These are phyloP conservation scores for Globisporangium paroecandrum DNA, from an alignment of 352 stramenopile species.

Conservation along the genomic window DNA sequence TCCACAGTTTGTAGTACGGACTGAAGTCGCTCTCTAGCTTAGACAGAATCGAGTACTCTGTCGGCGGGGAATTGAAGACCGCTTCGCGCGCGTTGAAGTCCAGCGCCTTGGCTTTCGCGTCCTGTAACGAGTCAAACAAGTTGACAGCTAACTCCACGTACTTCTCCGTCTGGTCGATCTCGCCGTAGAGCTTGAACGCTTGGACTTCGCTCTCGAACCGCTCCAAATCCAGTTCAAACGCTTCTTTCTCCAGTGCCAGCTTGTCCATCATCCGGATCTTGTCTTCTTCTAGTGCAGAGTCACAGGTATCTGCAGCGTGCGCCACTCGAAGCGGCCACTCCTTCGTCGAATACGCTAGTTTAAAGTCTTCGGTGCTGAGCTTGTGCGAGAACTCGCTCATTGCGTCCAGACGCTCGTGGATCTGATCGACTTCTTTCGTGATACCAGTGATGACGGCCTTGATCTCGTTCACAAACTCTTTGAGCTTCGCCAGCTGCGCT, in stretches of 20 bases:
- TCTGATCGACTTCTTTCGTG: conserved; percentile 65
- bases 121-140: conserved; percentile 87
- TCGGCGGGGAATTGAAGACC: conserved; percentile 92
- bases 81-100: conserved; percentile 93
- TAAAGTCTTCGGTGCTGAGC: conserved; percentile 87
- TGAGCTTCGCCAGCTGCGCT: conserved; percentile 85
- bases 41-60: conserved; percentile 86
- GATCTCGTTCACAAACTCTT: conserved; percentile 85
- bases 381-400: conserved; percentile 84
- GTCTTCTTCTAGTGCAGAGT: conserved; percentile 88
- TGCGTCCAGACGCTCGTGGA: conserved; percentile 70
- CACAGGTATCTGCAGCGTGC: conserved; percentile 75
- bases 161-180: conserved; percentile 87
- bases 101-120: conserved; percentile 86
- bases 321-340: conserved; percentile 84
- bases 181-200: conserved; percentile 83
- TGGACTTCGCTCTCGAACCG: conserved; percentile 88
- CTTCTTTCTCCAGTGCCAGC: conserved; percentile 89
- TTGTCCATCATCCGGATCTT: conserved; percentile 95
- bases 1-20: conserved; percentile 94
- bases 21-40: conserved; percentile 86
- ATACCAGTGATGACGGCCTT: conserved; percentile 77
- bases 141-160: conserved; percentile 86
- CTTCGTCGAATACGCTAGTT: conserved; percentile 86
- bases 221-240: conserved; percentile 82